Evolutionary conservation across 495 filamentous ascomycete genomes (phyloP).

Genomic region (Neurospora sp.): DNA sequence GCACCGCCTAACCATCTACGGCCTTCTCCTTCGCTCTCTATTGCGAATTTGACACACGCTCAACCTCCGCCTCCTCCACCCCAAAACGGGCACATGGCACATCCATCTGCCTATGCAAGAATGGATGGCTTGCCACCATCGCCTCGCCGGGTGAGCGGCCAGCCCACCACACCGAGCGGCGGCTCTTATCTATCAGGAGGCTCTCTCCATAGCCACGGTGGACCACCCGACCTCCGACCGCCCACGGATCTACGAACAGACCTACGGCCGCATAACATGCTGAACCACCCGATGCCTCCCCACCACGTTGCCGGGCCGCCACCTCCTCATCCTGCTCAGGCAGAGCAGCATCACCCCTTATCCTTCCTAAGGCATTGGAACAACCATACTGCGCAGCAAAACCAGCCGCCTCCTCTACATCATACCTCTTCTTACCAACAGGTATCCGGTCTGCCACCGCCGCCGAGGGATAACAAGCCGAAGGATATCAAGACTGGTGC

Average conservation of each 20-base stretch:
- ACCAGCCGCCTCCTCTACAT: constrained; percentile 5
- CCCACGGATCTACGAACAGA: neutral
- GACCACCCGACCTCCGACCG: constrained; percentile 11
- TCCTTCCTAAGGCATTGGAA: constrained; percentile 24
- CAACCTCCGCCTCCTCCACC: constrained; percentile 19
- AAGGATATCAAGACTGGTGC: constrained; percentile 46
- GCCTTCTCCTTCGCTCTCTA: constrained; percentile 20
- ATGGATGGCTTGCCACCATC: constrained; percentile 31
- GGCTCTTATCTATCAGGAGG: constrained; percentile 9
- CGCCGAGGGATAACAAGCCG: neutral
- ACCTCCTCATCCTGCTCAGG: constrained; percentile 17
- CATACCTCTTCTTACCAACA: constrained; percentile 28
- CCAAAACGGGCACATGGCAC: constrained; percentile 27
- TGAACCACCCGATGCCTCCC: constrained; percentile 14
- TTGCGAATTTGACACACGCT: constrained; percentile 21
- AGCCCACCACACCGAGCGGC: constrained; percentile 18
- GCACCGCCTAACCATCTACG: constrained; percentile 33
- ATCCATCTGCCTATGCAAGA: constrained; percentile 16
- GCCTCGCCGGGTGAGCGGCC: constrained; percentile 24
- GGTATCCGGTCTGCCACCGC: neutral
- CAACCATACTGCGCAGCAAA: neutral
- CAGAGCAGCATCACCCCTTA: constrained; percentile 25
- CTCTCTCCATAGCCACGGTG: constrained; percentile 13
- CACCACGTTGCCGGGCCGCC: constrained; percentile 14
- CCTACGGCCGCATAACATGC: constrained; percentile 25